Evolutionary conservation across 2,329 filamentous ascomycete species (phyloP).

Genomic region (Botrytis fabae): DNA sequence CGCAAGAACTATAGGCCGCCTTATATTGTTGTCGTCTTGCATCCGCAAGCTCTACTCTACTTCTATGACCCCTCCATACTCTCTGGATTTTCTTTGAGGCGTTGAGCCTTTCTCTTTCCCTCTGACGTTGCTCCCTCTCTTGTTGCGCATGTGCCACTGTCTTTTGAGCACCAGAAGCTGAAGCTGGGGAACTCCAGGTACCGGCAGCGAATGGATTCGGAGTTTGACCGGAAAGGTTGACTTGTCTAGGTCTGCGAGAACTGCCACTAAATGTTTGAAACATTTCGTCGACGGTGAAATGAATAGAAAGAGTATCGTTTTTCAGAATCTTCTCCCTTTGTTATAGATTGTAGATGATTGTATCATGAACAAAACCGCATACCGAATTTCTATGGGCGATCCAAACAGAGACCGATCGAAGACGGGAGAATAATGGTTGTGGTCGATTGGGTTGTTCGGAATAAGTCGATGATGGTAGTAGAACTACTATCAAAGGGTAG

Average conservation of each 20-base stretch:
- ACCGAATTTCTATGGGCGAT: conserved; percentile 22
- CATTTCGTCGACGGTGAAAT: conserved; percentile 54
- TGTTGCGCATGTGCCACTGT: conserved; percentile 84
- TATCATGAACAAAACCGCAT: conserved; percentile 30
- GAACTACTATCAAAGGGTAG: not conserved
- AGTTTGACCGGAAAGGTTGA: conserved; percentile 87
- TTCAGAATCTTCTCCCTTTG: not conserved
- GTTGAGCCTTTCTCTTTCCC: conserved; percentile 74
- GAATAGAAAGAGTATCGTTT: not conserved
- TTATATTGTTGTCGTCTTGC: conserved; percentile 64
- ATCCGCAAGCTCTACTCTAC: conserved; percentile 58
- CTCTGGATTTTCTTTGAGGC: conserved; percentile 75
- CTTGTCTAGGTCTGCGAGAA: conserved; percentile 81
- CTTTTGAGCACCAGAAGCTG: conserved; percentile 66
- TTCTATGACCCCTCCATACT: conserved; percentile 76
- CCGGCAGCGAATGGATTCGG: conserved; percentile 75
- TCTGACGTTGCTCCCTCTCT: conserved; percentile 76
- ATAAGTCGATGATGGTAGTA: not conserved
- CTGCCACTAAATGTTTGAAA: conserved; percentile 89
- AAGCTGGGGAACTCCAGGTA: conserved; percentile 51
- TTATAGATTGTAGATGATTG: conserved; percentile 28
- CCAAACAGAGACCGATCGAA: not conserved
- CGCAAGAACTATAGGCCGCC: conserved; percentile 39
- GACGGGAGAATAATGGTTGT: not conserved
- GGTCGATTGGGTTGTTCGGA: not conserved